Conservation (phyloP, 139 green algal species). For the Tetradesmus obliquus region DNA sequence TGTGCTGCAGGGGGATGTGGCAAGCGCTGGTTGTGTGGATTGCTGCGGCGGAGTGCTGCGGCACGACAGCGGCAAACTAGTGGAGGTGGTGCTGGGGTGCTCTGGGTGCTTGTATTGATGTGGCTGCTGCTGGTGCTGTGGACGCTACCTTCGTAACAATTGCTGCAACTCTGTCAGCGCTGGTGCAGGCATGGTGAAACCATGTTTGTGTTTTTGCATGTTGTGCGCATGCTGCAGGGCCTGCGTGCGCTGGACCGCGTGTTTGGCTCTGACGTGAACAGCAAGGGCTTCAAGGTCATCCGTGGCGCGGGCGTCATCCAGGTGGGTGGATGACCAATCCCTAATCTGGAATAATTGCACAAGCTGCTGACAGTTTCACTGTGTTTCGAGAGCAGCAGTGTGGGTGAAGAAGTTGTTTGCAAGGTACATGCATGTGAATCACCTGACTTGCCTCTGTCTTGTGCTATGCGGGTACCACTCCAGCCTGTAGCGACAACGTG, state of each 20-base stretch:
- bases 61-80: conserved; percentile 89
- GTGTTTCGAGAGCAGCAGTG: too few species aligned
- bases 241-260: conserved; percentile 60
- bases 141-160: too few species aligned
- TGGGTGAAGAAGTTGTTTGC: too few species aligned
- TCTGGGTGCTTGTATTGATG: too few species aligned
- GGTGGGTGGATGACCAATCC: not conserved
- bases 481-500: too few species aligned
- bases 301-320: conserved; percentile 88
- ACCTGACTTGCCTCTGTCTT: conserved; percentile 58
- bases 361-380: not conserved
- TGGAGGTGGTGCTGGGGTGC: conserved; percentile 70
- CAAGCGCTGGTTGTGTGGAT: too few species aligned
- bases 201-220: conserved; percentile 75
- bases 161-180: too few species aligned
- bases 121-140: too few species aligned
- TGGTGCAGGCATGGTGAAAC: not conserved
- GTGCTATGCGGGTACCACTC: too few species aligned
- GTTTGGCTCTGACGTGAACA: conserved; percentile 82
- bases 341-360: not conserved
- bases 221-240: conserved; percentile 43
- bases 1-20: not conserved
- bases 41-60: conserved; percentile 56
- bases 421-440: too few species aligned
- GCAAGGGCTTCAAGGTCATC: conserved; percentile 83